A percentile compares a stretch with the other conserved stretches of the same genome.
Evolutionary conservation across 148 eudicot genomes (phyloP).

Genomic region (Heliamphora exappendiculata): DNA sequence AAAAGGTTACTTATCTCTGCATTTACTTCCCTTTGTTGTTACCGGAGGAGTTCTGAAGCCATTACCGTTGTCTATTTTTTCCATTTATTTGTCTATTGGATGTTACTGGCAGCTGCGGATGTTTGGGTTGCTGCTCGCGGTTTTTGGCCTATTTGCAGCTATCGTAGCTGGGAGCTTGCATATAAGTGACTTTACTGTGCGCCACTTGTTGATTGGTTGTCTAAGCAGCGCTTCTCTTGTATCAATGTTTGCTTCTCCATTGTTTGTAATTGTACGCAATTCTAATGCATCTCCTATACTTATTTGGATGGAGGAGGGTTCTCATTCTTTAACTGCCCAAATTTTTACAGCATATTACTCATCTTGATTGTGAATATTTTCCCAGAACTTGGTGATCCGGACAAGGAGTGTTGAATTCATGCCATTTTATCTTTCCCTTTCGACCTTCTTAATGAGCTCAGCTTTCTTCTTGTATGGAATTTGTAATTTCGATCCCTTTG

Average conservation of each 20-base stretch:
- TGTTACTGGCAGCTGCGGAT: conserved; percentile 49
- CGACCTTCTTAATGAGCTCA: conserved; percentile 78
- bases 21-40: conserved; percentile 13
- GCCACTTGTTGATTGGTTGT: conserved; percentile 54
- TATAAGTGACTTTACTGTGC: conserved; percentile 28
- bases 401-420: conserved; percentile 85
- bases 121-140: conserved; percentile 47
- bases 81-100: conserved; percentile 1
- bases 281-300: neutral
- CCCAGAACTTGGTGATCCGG: conserved; percentile 66
- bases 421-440: conserved; percentile 88
- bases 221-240: conserved; percentile 63
- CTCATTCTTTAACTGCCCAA: conserved; percentile 2
- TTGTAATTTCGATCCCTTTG: conserved; percentile 62
- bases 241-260: conserved; percentile 90
- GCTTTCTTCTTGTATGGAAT: conserved; percentile 67
- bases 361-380: conserved; percentile 6
- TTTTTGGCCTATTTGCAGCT: conserved; percentile 40
- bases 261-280: conserved; percentile 66
- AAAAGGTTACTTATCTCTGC: conserved; percentile 40
- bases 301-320: neutral
- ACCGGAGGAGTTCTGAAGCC: neutral
- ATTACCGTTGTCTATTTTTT: neutral
- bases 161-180: conserved; percentile 43
- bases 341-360: neutral